Evolutionary conservation across 225 moss, liverwort and hornwort species (phyloP), one percentile per base, ranked within the genome.

Genomic region (Ulota crispa): DNA sequence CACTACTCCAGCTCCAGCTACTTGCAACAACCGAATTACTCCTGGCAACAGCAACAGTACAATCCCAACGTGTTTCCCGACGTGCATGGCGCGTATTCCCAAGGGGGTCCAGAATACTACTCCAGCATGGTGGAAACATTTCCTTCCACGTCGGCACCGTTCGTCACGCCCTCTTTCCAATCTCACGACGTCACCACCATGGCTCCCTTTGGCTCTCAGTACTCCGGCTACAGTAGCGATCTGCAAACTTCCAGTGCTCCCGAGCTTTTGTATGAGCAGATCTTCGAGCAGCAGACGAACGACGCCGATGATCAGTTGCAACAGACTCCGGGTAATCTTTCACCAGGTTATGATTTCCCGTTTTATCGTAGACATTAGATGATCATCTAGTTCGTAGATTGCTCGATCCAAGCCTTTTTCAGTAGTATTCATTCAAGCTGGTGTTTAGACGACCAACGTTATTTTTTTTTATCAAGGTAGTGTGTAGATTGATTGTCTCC

Each of bases 241-340:
- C 27, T 77, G 13, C 72, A n/a, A 53, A 55, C 42, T 39, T 39
- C 80, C 5, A 73, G 73, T 12, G 80, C 85, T 1, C 88, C 85
- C 15, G 88, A 82, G 80, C 53, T 88, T 6, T 88, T 85, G 7
- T 88, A 88, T 47, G 88, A 88, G 18, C 88, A 88, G 73, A 88
- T 88, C 34, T 88, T 88, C 12, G 85, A 88, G 85, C 88, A 88
- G 68, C 82, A 76, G 45, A 47, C 39, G 2, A 65, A 45, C 0
- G 79, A 59, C 28, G 82, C 78, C 0, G 61, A 67, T 32, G 61
- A 67, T 32, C 72, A 50, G 9, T 83, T 83, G 83, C 70, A 63
- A 41, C 56, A 53, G 26, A 42, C 61, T 23, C 82, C 84, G 27
- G 82, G 82, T 14, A 85, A 43, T 10, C 85, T 85, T 53, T 84